These are phyloP conservation scores for Pseudognaphalium luteoalbum DNA, from an alignment of 129 eudicot genomes.

Conservation along the genomic window DNA sequence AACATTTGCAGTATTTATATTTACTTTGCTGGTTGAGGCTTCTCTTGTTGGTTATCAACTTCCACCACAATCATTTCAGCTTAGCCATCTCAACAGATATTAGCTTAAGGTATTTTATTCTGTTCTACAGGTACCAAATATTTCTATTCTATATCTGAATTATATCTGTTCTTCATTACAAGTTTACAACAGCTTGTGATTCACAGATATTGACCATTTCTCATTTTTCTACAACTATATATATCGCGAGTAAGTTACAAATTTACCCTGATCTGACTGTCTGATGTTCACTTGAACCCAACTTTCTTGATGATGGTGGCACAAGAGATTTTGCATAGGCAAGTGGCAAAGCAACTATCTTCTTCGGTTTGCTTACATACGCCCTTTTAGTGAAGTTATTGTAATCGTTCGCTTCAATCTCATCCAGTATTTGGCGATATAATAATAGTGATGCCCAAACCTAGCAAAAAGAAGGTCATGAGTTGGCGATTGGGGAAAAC, in stretches of 20 bases:
- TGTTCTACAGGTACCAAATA: conserved; percentile 16
- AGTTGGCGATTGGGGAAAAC: not conserved
- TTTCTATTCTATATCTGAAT: conserved; percentile 33
- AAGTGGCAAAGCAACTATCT: conserved; percentile 74
- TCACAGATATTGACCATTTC: conserved; percentile 27
- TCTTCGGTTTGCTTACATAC: conserved; percentile 83
- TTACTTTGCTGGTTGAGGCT: no score
- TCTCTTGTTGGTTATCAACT: no score
- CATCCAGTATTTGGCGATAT: conserved; percentile 84
- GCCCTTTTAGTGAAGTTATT: conserved; percentile 94
- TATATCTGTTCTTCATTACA: conserved; percentile 20
- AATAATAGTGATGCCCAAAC: conserved; percentile 94
- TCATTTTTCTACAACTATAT: conserved; percentile 39
- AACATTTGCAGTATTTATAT: no score
- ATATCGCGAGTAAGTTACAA: conserved; percentile 10
- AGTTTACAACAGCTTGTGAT: conserved; percentile 33
- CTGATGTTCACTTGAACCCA: conserved; percentile 23
- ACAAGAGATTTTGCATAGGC: conserved; percentile 82
- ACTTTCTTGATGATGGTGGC: conserved; percentile 52
- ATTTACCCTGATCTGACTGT: conserved; percentile 27
- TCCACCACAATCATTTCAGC: no score
- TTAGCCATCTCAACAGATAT: no score
- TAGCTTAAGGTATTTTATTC: not conserved
- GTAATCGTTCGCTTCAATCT: conserved; percentile 93
- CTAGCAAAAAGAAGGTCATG: conserved; percentile 30